Evolutionary conservation across 2,329 filamentous ascomycete species (phyloP), one percentile per base, ranked within the genome.

Genomic region (Calycina marina): DNA sequence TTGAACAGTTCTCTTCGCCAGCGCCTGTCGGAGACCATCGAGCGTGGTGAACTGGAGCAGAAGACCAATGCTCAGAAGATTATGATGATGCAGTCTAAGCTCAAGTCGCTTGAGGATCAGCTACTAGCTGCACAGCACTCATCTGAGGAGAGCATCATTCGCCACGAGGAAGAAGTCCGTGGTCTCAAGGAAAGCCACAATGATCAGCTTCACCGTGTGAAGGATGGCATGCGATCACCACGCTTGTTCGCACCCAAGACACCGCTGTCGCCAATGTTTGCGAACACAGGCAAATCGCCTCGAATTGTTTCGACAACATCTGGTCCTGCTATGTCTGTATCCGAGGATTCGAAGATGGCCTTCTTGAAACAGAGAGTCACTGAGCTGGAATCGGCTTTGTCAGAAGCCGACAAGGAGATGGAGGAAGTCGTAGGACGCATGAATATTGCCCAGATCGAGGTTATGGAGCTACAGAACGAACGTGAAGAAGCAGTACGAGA

Each of bases 161-260:
- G 74, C 30, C 85, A 94, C 50, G 90, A 96, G 54, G 83, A 90
- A 22, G 85, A 94, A 56, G 69, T 93, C 22, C 62, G 70, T 12
- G 62, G 68, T 14, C 60, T 96, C 34, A 77, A 78, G 43, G 83
- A 92, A 35, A 79, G 72, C 37, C 76, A 90, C 49, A 83, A 71
- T 50, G 63, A 65, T 12, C 80, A 90, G 48, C 69, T 96, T 18
- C 74, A 76, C 43, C 78, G 88, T 10, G 69, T 84, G 48, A 76
- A 76, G 53, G 59, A 67, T 52, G 43, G 58, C 52, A 43, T 38
- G 35, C 66, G 60, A 25, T 65, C 60, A 37, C 63, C 61, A 26
- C 63, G 55, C 17, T 49, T 49, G 4, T 63, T 69, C 38, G 69
- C 71, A 3, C 67, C 74, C 2, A 74, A 66, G 44, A 69, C 69